Percentiles rank a stretch among this genome's conserved stretches.
Conservation (phyloP, 2,329 filamentous ascomycete species). For the Exophiala mesophila region DNA sequence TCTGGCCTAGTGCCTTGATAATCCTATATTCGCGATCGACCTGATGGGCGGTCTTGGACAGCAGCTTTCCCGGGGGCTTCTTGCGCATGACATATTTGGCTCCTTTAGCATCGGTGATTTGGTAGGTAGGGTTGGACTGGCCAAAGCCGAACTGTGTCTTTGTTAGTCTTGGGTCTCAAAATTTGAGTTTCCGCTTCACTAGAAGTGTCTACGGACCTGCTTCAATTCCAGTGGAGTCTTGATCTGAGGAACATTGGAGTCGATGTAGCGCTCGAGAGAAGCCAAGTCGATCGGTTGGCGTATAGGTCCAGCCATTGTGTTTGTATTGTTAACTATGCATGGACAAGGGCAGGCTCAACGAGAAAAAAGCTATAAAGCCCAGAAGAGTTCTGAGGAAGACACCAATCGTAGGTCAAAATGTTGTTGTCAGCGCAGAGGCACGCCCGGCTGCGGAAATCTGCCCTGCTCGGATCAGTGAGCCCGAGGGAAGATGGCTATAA, state of each 20-base stretch:
- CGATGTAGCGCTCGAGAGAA: conserved; percentile 74
- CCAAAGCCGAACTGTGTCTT: conserved; percentile 79
- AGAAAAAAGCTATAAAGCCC: no score
- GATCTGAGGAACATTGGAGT: conserved; percentile 74
- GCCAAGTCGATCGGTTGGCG: conserved; percentile 84
- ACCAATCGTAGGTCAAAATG: no score
- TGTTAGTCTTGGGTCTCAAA: no score
- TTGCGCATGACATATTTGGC: conserved; percentile 85
- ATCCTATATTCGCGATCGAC: conserved; percentile 95
- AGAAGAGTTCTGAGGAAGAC: no score
- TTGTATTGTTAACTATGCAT: background rate
- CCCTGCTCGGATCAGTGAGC: no score
- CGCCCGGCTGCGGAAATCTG: no score
- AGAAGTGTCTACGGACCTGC: conserved; percentile 61
- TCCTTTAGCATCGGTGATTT: conserved; percentile 68
- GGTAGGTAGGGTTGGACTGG: conserved; percentile 96
- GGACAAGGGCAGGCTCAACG: background rate
- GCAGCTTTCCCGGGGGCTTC: conserved; percentile 90
- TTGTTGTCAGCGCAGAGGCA: no score
- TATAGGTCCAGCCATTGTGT: conserved; percentile 72
- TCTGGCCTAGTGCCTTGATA: conserved; percentile 72
- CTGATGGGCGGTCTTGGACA: conserved; percentile 91
- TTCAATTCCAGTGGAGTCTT: conserved; percentile 79
- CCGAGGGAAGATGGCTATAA: no score
- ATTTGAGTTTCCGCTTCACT: no score